phyloP scores from a whole-genome alignment of 768 basidiomycete species.

The Pulveroboletus sp. region DNA sequence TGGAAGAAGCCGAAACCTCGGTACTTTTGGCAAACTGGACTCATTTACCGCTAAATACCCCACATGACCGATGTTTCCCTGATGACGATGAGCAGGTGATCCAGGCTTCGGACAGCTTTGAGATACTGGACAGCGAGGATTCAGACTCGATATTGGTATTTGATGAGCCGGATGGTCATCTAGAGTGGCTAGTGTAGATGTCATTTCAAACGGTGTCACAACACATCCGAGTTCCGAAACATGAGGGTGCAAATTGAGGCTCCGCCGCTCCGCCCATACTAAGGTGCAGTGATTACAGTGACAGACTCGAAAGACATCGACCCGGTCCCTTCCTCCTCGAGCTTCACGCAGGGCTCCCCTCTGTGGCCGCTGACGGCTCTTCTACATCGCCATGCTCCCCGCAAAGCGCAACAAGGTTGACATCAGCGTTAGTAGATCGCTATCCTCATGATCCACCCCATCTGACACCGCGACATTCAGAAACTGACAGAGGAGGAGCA shows the following conservation, averaged over 20 bases:
- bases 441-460: not conserved
- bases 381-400: constrained; percentile 57
- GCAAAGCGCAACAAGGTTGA: constrained; percentile 89
- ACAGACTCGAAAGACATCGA: constrained; percentile 14
- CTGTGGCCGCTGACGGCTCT: constrained; percentile 12
- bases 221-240: constrained; percentile 29
- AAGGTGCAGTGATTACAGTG: constrained; percentile 16
- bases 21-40: constrained; percentile 2
- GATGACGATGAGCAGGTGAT: constrained; percentile 16
- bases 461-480: constrained; percentile 39
- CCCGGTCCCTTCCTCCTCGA: not conserved
- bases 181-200: constrained; percentile 7
- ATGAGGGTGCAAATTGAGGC: constrained; percentile 25
- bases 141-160: constrained; percentile 16
- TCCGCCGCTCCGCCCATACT: constrained; percentile 28
- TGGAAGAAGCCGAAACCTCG: constrained; percentile 19
- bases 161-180: constrained; percentile 8
- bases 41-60: constrained; percentile 7
- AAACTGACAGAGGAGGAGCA: constrained; percentile 87
- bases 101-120: constrained; percentile 10
- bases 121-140: constrained; percentile 10
- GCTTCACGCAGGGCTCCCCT: constrained; percentile 19
- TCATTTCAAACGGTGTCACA: constrained; percentile 18
- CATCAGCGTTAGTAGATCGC: constrained; percentile 66
- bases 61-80: constrained; percentile 12